These are phyloP conservation scores for Penicillium italicum DNA, from an alignment of 2,329 filamentous ascomycete genomes.

Conservation along the genomic window DNA sequence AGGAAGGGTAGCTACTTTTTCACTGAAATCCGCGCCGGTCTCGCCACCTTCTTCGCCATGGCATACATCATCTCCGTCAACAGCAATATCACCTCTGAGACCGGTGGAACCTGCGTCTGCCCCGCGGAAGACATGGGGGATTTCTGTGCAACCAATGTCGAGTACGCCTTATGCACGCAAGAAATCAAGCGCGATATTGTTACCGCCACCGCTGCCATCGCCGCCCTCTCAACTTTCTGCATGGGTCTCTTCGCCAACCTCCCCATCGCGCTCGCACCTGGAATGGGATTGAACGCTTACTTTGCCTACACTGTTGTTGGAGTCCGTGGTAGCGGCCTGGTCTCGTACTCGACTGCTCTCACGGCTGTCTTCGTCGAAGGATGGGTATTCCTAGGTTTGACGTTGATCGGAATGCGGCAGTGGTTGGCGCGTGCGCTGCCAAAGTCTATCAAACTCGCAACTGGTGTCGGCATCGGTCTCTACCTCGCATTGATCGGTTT, in stretches of 20 bases:
- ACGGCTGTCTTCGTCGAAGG: constrained; percentile 88
- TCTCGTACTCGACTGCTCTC: constrained; percentile 71
- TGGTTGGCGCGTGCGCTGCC: constrained; percentile 84
- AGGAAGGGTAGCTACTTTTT: constrained; percentile 74
- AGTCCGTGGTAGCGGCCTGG: constrained; percentile 66
- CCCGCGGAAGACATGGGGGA: constrained; percentile 43
- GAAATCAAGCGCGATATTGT: constrained; percentile 73
- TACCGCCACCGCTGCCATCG: constrained; percentile 79
- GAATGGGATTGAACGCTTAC: constrained; percentile 83
- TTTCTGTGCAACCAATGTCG: constrained; percentile 48
- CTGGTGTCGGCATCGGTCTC: constrained; percentile 78
- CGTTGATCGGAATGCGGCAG: constrained; percentile 75
- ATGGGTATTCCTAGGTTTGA: constrained; percentile 76
- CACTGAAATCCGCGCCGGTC: constrained; percentile 77
- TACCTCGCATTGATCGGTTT: constrained; percentile 65
- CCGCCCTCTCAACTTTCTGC: constrained; percentile 72
- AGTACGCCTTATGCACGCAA: constrained; percentile 46
- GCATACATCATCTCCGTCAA: constrained; percentile 71
- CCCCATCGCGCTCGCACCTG: constrained; percentile 68
- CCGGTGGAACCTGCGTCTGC: constrained; percentile 74
- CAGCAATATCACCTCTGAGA: constrained; percentile 67
- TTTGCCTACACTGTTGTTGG: constrained; percentile 81
- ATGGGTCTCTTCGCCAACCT: constrained; percentile 82
- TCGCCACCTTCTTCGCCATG: constrained; percentile 78
- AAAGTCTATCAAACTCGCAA: constrained; percentile 79